Conservation (phyloP, 768 basidiomycete species). For the Lentinula detonsa region DNA sequence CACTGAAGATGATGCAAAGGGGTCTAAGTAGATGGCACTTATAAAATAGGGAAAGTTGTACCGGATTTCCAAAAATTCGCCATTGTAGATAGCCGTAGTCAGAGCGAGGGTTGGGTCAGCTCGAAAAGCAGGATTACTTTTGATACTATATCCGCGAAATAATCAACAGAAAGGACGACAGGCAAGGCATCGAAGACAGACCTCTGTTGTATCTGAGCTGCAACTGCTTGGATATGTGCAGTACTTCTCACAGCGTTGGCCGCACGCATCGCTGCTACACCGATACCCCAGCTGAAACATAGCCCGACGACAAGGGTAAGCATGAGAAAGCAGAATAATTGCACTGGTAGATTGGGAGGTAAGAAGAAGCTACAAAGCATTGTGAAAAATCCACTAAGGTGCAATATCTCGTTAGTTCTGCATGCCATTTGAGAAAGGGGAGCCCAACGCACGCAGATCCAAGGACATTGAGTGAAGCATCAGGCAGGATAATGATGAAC, state of each 20-base stretch:
- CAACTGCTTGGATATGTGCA: conserved; percentile 20
- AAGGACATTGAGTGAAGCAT: conserved; percentile 27
- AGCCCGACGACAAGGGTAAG: conserved; percentile 42
- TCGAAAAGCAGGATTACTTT: conserved; percentile 19
- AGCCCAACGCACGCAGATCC: conserved; percentile 32
- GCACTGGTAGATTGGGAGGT: conserved; percentile 42
- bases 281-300: conserved; percentile 49
- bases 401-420: neutral
- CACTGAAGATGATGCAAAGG: conserved; percentile 16
- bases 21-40: neutral
- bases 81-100: conserved; percentile 37
- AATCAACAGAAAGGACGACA: neutral
- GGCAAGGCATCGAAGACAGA: conserved; percentile 9
- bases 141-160: conserved; percentile 3
- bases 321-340: conserved; percentile 41
- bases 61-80: conserved; percentile 42
- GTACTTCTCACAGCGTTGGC: conserved; percentile 32
- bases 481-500: conserved; percentile 33
- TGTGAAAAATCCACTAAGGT: conserved; percentile 38
- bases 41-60: conserved; percentile 4
- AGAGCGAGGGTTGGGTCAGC: conserved; percentile 32
- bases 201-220: conserved; percentile 25
- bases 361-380: conserved; percentile 34
- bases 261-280: conserved; percentile 47
- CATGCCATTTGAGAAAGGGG: neutral